These are phyloP conservation scores for Nothophaeocryptopus gaeumannii DNA, from an alignment of 2,329 filamentous ascomycete genomes.

Conservation along the genomic window DNA sequence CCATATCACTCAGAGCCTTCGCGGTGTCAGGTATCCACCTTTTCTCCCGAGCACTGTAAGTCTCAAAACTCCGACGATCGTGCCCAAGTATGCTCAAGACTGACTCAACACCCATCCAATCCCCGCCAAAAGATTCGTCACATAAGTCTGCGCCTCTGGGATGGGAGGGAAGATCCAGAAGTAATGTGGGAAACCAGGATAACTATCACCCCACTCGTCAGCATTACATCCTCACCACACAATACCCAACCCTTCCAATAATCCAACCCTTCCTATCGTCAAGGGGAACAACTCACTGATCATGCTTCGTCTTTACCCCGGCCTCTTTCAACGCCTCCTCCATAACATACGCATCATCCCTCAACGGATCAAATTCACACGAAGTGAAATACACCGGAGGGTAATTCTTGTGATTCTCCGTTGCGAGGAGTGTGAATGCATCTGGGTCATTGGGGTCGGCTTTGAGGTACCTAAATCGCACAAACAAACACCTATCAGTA, in stretches of 20 bases:
- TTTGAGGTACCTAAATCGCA: constrained; percentile 16
- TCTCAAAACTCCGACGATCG: no score
- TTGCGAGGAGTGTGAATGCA: constrained; percentile 22
- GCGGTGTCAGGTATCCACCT: no score
- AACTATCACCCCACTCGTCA: no score
- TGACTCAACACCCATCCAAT: constrained; percentile 22
- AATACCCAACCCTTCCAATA: no score
- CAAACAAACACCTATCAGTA: background rate
- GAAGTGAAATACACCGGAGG: constrained; percentile 51
- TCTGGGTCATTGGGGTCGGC: constrained; percentile 23
- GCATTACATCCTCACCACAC: no score
- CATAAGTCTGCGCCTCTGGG: constrained; percentile 18
- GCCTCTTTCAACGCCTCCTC: constrained; percentile 48
- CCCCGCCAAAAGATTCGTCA: constrained; percentile 20
- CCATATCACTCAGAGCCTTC: no score
- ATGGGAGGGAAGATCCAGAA: constrained; percentile 33
- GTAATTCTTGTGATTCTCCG: constrained; percentile 31
- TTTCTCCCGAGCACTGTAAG: no score
- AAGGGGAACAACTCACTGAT: no score
- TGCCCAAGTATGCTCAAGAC: no score
- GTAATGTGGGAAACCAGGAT: constrained; percentile 41
- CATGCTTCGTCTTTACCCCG: constrained; percentile 20
- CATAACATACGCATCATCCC: constrained; percentile 54
- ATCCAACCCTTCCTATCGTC: no score
- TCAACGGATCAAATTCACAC: constrained; percentile 50